phyloP scores from a whole-genome alignment of 1,139 yeast species.

The Yamadazyma spencermartinsiae region DNA sequence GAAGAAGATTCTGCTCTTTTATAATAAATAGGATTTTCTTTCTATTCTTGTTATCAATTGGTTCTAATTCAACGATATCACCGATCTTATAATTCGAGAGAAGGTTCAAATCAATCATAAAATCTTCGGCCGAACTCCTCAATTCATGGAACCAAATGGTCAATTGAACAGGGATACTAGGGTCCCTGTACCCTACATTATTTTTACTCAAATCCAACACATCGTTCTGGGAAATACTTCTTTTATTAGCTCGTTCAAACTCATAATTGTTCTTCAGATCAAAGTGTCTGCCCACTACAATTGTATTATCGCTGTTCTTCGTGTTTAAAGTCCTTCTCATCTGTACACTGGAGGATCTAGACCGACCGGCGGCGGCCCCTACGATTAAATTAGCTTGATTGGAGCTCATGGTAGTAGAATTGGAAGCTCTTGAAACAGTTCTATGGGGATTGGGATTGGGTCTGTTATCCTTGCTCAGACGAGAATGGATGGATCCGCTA shows the following conservation, averaged over 20 bases:
- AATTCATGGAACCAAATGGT: constrained; percentile 77
- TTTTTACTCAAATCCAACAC: constrained; percentile 8
- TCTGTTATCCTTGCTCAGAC: neutral
- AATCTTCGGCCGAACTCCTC: constrained; percentile 56
- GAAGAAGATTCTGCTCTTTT: constrained; percentile 10
- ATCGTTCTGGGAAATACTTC: constrained; percentile 12
- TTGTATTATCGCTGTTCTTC: constrained; percentile 16
- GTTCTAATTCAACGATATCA: constrained; percentile 65
- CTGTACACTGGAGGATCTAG: constrained; percentile 17
- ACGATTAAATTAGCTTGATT: constrained; percentile 23
- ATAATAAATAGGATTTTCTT: constrained; percentile 9
- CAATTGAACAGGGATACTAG: constrained; percentile 36
- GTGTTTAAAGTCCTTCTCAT: constrained; percentile 11
- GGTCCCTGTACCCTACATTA: constrained; percentile 8
- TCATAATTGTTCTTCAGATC: constrained; percentile 6
- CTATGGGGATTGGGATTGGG: neutral
- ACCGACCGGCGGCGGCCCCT: constrained; percentile 14
- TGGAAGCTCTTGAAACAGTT: neutral
- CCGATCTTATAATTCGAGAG: constrained; percentile 63
- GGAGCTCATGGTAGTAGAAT: constrained; percentile 19
- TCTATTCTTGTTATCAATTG: constrained; percentile 8
- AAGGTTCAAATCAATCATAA: constrained; percentile 57
- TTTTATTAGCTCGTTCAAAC: constrained; percentile 2
- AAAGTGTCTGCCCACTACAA: constrained; percentile 16
- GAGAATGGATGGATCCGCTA: neutral